Evolutionary conservation across 108 stramenopile genomes (phyloP), one percentile per base, ranked within the genome.

Genomic region (Nitzschia putrida): DNA sequence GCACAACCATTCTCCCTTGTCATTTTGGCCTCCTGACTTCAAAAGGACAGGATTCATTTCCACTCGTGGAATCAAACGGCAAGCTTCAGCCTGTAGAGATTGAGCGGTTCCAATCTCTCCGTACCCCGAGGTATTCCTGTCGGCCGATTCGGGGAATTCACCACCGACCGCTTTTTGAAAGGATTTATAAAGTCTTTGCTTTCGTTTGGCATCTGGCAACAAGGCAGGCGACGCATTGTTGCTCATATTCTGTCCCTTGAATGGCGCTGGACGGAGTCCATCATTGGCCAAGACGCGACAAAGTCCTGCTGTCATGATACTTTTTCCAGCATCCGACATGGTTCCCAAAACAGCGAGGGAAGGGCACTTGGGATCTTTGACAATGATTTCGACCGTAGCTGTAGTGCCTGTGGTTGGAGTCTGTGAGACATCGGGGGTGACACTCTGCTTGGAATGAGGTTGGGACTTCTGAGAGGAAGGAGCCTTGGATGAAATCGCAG

Each of bases 31-130:
- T 24, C 78, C 72, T 2, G 72, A 69, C 43, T 73, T 73, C 42
- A 79, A 34, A 10, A 73, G 52, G 16, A 79, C 40, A 1, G 78
- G 78, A 55, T 79, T 79, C 78, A 79, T 79, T 64, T 79, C 78
- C 23, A 79, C 78, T 7, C 78, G 72, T n/a, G 78, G 78, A 2
- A 79, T 18, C 23, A 79, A 37, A 21, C 60, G 66, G 50, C 78
- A 79, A 21, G 78, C 78, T 52, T 79, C 72, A n/a, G 78, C 78
- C 55, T 79, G 78, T 37, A 79, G 37, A n/a, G 58, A 41, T 37
- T 79, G 78, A 22, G 78, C 72, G 4, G 72, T 73, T 2, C 78
- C 72, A 40, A 79, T 73, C 37, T 73, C 66, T 10, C 72, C 78
- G 42, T 60, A 78, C 3, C 71, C 71, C 8, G 73, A 41, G 8